These are phyloP conservation scores for Aspergillus sclerotiicarbonarius DNA, from an alignment of 495 filamentous ascomycete species.

Conservation along the genomic window DNA sequence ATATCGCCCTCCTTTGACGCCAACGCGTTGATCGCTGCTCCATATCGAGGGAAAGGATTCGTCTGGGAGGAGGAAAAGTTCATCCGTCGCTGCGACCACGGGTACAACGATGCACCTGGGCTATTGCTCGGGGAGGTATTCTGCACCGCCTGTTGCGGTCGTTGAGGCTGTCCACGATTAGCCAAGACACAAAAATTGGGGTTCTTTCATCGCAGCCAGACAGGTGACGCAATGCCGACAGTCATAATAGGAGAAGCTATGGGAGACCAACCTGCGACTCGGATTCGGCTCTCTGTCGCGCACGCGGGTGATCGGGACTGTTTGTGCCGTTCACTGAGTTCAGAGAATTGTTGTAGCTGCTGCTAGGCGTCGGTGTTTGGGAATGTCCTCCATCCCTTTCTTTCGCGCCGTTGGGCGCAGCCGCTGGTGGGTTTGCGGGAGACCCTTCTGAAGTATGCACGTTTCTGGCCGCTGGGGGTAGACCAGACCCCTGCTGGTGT, in stretches of 20 bases:
- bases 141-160: conserved; percentile 35
- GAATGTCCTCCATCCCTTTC: conserved; percentile 38
- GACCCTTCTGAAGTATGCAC: conserved; percentile 49
- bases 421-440: conserved; percentile 26
- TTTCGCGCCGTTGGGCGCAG: conserved; percentile 39
- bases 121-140: conserved; percentile 37
- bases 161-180: conserved; percentile 29
- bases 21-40: conserved; percentile 88
- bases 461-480: conserved; percentile 55
- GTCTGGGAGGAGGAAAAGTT: conserved; percentile 80
- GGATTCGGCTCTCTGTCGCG: conserved; percentile 51
- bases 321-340: conserved; percentile 50
- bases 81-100: conserved; percentile 89
- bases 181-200: not conserved
- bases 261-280: conserved; percentile 47
- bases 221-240: not conserved
- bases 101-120: conserved; percentile 70
- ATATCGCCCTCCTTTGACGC: conserved; percentile 96
- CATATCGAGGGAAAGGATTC: conserved; percentile 94
- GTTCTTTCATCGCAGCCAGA: not conserved
- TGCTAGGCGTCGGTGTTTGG: conserved; percentile 59
- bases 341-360: conserved; percentile 64
- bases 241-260: not conserved
- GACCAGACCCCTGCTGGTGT: conserved; percentile 43
- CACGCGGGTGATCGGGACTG: conserved; percentile 51